Evolutionary conservation across 1,284 basidiomycete species (phyloP).

Genomic region (Cystobasidium pallidum): DNA sequence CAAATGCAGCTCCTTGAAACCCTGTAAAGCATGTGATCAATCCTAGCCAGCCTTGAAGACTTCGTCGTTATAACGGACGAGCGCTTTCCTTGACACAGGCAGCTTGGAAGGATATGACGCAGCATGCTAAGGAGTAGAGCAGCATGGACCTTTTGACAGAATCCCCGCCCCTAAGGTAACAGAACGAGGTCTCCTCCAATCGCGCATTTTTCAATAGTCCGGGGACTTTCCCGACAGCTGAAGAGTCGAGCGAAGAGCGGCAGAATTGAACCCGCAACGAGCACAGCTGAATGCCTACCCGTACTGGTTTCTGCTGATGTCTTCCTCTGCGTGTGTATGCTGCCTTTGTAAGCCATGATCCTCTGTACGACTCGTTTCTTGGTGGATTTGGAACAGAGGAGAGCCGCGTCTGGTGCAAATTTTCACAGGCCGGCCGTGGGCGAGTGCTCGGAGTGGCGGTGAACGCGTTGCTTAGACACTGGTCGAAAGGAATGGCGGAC

Average conservation of each 20-base stretch:
- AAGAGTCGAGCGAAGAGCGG: conserved; percentile 5
- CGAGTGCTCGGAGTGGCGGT: neutral
- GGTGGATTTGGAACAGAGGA: conserved; percentile 16
- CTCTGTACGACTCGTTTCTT: conserved; percentile 32
- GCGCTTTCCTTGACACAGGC: conserved; percentile 41
- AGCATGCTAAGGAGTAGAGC: conserved; percentile 1
- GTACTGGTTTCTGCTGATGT: neutral
- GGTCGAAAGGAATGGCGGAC: neutral
- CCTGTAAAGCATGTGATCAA: neutral
- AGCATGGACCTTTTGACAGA: neutral
- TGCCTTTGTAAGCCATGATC: conserved; percentile 40
- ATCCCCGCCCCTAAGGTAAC: neutral
- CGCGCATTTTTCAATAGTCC: conserved; percentile 30
- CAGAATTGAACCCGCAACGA: neutral
- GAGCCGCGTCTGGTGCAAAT: neutral
- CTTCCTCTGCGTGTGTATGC: conserved; percentile 32
- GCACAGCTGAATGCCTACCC: neutral
- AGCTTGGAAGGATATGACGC: conserved; percentile 4
- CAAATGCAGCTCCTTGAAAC: neutral
- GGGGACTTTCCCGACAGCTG: conserved; percentile 43
- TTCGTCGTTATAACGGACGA: conserved; percentile 30
- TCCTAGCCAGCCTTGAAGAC: conserved; percentile 23
- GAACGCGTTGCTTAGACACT: neutral
- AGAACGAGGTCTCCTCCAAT: conserved; percentile 24
- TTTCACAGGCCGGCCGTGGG: neutral